phyloP scores from a whole-genome alignment of 1,284 basidiomycete genomes.

The Athelia psychrophila region DNA sequence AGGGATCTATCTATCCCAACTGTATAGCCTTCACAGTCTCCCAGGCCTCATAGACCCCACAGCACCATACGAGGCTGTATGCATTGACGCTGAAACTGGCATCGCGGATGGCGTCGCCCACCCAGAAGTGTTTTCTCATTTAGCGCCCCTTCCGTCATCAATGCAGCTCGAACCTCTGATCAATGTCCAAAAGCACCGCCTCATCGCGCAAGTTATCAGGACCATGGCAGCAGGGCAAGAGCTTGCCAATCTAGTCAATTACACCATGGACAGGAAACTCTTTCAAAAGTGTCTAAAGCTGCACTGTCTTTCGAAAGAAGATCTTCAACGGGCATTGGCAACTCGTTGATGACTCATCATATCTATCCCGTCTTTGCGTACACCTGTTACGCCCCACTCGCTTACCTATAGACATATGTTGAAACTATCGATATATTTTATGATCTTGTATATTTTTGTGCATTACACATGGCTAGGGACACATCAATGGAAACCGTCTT shows the following conservation, averaged over 20 bases:
- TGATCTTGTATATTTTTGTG: no score
- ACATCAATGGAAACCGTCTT: no score
- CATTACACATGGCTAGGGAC: no score
- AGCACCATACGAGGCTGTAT: constrained; percentile 64
- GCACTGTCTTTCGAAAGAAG: constrained; percentile 55
- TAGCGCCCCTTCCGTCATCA: constrained; percentile 66
- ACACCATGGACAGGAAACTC: constrained; percentile 66
- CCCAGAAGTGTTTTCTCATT: constrained; percentile 72
- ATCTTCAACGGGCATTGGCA: constrained; percentile 38
- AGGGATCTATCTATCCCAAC: constrained; percentile 79
- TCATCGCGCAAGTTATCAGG: constrained; percentile 76
- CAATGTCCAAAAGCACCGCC: constrained; percentile 85
- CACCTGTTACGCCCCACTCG: no score
- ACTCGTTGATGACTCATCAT: no score
- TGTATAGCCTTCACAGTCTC: constrained; percentile 62
- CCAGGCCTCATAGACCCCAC: constrained; percentile 85
- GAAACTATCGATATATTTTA: no score
- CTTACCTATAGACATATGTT: no score
- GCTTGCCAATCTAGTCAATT: constrained; percentile 68
- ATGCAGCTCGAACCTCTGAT: constrained; percentile 83
- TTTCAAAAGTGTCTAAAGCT: constrained; percentile 75
- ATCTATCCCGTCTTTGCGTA: no score
- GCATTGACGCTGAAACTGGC: constrained; percentile 58
- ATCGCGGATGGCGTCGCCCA: constrained; percentile 66
- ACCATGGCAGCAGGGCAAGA: constrained; percentile 78